These are phyloP conservation scores for Cenchrus fungigraminus DNA, from an alignment of 176 grass and related monocot genomes.

Conservation along the genomic window DNA sequence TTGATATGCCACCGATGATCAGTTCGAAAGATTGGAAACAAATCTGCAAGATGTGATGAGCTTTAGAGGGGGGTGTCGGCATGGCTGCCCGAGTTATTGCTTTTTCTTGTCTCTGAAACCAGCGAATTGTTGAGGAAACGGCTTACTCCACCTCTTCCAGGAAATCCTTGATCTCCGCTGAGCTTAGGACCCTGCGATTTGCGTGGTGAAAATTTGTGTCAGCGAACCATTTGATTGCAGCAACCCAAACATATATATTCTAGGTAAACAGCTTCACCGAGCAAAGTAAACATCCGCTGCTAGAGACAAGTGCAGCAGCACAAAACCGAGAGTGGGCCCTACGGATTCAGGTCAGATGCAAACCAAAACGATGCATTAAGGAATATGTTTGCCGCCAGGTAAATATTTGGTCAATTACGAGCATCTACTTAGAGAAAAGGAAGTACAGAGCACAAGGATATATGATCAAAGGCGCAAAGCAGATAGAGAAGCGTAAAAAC, in stretches of 20 bases:
- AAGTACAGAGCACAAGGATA: background rate
- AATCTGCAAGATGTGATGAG: background rate
- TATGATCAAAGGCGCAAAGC: background rate
- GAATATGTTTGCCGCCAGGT: background rate
- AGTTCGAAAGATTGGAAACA: background rate
- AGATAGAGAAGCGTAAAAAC: background rate
- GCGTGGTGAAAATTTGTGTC: slow-evolving; percentile 1
- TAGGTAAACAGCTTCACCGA: background rate
- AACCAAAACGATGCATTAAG: background rate
- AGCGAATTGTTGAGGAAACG: too few species aligned
- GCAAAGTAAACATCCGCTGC: background rate
- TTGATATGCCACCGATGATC: background rate
- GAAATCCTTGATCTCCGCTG: slow-evolving; percentile 96
- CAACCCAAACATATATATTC: background rate
- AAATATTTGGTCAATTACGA: background rate
- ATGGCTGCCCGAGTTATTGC: background rate
- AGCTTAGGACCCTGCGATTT: slow-evolving; percentile 78
- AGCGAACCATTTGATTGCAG: slow-evolving; percentile 2
- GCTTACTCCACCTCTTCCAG: slow-evolving; percentile 94
- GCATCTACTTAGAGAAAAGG: background rate
- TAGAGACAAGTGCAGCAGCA: background rate
- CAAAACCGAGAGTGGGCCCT: background rate
- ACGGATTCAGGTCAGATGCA: background rate
- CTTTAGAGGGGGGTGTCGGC: background rate
- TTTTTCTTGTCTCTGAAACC: background rate